Evolutionary conservation across 78 protist genomes (phyloP).

Genomic region (Dictyostelium citrinum): DNA sequence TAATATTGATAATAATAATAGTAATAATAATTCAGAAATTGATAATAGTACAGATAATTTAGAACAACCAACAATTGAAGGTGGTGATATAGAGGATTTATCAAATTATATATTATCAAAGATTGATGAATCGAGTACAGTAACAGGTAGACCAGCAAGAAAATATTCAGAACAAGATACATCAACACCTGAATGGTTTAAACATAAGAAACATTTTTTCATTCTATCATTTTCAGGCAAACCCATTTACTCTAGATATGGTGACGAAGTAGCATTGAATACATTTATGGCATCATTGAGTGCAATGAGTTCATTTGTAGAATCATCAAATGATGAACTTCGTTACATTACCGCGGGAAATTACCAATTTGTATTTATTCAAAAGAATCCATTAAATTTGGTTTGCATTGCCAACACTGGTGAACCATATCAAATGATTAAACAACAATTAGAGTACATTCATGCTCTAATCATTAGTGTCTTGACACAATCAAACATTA

Average conservation of each 20-base stretch:
- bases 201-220: constrained; percentile 66
- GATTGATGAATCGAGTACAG: neutral
- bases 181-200: constrained; percentile 74
- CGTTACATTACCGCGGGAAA: constrained; percentile 53
- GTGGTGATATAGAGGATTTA: neutral
- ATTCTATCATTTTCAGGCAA: constrained; percentile 61
- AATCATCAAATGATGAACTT: constrained; percentile 59
- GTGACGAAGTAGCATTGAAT: constrained; percentile 76
- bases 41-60: neutral
- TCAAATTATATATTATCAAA: constrained; percentile 1
- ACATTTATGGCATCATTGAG: constrained; percentile 78
- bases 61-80: neutral
- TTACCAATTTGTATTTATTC: constrained; percentile 46
- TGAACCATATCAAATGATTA: constrained; percentile 47
- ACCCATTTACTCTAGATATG: constrained; percentile 71
- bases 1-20: neutral
- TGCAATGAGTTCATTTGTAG: constrained; percentile 80
- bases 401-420: constrained; percentile 48
- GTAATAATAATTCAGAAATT: neutral
- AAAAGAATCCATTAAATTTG: constrained; percentile 25
- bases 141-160: neutral
- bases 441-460: constrained; percentile 47
- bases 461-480: constrained; percentile 49
- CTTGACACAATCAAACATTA: constrained; percentile 61
- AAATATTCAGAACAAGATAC: constrained; percentile 50